Conservation (phyloP, 2,329 filamentous ascomycete species). For the Eutypa lata region DNA sequence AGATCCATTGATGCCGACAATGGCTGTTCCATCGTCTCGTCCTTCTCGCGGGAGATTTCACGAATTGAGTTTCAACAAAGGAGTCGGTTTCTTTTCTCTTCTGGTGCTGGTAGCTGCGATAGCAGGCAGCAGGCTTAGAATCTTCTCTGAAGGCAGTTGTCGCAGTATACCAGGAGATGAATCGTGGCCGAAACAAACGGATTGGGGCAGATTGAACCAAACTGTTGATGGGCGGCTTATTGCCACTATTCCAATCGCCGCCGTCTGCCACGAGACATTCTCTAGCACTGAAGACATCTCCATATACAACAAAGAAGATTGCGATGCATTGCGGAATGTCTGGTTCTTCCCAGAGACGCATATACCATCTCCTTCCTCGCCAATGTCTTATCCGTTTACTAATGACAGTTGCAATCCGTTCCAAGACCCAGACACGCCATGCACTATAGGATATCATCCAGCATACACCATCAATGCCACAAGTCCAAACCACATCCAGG, state of each 20-base stretch:
- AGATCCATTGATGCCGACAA: no score
- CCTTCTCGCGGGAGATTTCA: no score
- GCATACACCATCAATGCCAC: conserved; percentile 24
- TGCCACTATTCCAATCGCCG: conserved; percentile 48
- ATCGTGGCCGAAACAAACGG: conserved; percentile 46
- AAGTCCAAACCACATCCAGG: conserved; percentile 7
- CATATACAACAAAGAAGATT: conserved; percentile 36
- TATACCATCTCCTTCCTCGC: conserved; percentile 6
- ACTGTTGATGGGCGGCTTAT: conserved; percentile 50
- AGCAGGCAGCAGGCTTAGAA: neutral
- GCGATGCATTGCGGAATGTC: conserved; percentile 7
- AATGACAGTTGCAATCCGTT: conserved; percentile 36
- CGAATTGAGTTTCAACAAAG: no score
- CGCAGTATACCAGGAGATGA: conserved; percentile 48
- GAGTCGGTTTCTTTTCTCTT: neutral
- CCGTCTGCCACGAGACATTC: conserved; percentile 43
- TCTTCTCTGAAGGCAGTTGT: conserved; percentile 23
- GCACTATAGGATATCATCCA: conserved; percentile 34
- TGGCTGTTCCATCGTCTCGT: no score
- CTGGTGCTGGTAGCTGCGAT: neutral
- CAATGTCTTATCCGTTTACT: conserved; percentile 23
- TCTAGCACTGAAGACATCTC: conserved; percentile 18
- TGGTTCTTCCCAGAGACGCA: conserved; percentile 14
- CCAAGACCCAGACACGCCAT: conserved; percentile 37
- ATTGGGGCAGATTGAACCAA: conserved; percentile 50